These are phyloP conservation scores for Lactifluus hygrophoroides DNA, from an alignment of 768 basidiomycete species.

Conservation along the genomic window DNA sequence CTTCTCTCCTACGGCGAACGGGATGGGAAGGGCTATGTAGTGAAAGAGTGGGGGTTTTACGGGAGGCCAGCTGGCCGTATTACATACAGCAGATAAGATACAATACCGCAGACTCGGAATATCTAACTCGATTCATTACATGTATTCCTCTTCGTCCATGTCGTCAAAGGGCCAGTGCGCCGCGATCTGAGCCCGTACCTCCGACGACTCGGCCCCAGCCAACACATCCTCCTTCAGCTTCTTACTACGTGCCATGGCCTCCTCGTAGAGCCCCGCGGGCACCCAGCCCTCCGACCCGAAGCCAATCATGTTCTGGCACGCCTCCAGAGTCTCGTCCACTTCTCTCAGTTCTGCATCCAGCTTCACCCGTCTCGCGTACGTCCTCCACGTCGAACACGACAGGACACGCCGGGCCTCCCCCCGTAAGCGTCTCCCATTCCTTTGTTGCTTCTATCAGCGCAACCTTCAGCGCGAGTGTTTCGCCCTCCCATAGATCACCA, in stretches of 20 bases:
- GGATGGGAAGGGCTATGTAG: too few relatives aligned
- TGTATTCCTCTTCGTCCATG: constrained; percentile 42
- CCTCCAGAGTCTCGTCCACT: background rate
- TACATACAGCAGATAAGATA: background rate
- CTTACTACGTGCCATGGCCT: background rate
- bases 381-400: constrained; percentile 40
- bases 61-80: too few relatives aligned
- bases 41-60: too few relatives aligned
- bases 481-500: constrained; percentile 40
- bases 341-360: constrained; percentile 21
- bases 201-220: constrained; percentile 15
- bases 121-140: constrained; percentile 23
- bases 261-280: background rate
- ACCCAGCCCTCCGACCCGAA: background rate
- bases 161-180: constrained; percentile 41
- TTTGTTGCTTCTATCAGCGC: constrained; percentile 38
- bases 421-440: constrained; percentile 35
- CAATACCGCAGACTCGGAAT: background rate
- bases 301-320: background rate
- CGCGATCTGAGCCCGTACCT: constrained; percentile 32
- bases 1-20: too few relatives aligned
- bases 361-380: constrained; percentile 33
- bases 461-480: constrained; percentile 37
- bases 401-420: constrained; percentile 35
- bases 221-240: background rate